A percentile compares a stretch with the other conserved stretches of the same genome.
These are phyloP conservation scores for Hemileia vastatrix DNA, from an alignment of 1,284 basidiomycete genomes.

Conservation along the genomic window DNA sequence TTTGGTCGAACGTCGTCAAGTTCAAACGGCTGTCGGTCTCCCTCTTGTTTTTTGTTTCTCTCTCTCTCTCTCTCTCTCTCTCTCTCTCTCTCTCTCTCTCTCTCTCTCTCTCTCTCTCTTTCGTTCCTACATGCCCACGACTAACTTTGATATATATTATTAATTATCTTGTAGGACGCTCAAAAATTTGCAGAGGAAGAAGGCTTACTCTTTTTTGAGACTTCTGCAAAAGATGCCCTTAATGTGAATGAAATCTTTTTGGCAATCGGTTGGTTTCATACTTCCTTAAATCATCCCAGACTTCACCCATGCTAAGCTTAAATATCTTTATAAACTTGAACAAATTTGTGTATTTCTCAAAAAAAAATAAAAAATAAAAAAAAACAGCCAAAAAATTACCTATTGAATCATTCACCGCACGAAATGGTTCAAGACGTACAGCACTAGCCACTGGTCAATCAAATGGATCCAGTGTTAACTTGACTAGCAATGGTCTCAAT, in stretches of 20 bases:
- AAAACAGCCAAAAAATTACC: conserved; percentile 15
- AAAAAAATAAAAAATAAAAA: neutral
- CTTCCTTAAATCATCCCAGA: neutral
- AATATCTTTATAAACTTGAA: neutral
- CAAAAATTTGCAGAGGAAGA: conserved; percentile 91
- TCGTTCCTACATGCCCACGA: neutral
- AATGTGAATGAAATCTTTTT: conserved; percentile 82
- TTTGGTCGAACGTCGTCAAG: conserved; percentile 60
- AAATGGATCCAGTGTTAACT: conserved; percentile 6
- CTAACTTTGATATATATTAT: neutral
- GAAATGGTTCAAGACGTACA: conserved; percentile 3
- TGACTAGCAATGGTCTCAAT: neutral
- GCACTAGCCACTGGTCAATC: neutral
- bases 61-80: neutral
- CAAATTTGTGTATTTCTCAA: neutral
- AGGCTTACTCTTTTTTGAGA: conserved; percentile 89
- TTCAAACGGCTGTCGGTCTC: conserved; percentile 51
- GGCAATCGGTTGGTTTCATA: conserved; percentile 58
- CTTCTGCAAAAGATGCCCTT: conserved; percentile 85
- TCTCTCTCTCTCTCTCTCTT: neutral
- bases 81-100: neutral
- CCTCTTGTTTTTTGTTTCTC: neutral
- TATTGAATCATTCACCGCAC: conserved; percentile 2
- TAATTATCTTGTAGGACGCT: conserved; percentile 54
- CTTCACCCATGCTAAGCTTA: no score